Conservation (phyloP, 306 rosid species). For the Sicyos edulis region DNA sequence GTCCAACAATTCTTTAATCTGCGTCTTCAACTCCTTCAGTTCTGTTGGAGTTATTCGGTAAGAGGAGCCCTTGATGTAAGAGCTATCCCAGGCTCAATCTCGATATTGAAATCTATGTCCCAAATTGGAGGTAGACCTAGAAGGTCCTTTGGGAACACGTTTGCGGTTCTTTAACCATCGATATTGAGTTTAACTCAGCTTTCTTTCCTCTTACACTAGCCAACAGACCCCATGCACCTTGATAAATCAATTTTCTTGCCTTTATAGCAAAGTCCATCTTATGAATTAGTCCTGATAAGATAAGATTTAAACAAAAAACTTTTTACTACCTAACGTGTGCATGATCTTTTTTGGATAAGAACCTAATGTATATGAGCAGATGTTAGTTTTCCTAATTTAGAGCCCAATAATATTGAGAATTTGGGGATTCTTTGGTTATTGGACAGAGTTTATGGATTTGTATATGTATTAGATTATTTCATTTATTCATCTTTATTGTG, state of each 20-base stretch:
- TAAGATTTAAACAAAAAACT: neutral
- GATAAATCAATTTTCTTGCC: too few relatives aligned
- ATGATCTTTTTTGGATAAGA: neutral
- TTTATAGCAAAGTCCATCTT: neutral
- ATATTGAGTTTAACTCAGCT: too few relatives aligned
- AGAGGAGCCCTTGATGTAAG: neutral
- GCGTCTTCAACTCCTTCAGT: too few relatives aligned
- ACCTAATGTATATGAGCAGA: neutral
- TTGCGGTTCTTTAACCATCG: too few relatives aligned
- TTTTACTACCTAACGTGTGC: neutral
- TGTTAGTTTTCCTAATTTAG: constrained; percentile 13
- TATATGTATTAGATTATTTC: neutral
- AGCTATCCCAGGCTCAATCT: too few relatives aligned
- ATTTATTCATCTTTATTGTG: constrained; percentile 6
- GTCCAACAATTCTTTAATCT: too few relatives aligned
- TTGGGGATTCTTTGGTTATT: neutral
- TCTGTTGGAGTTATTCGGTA: too few relatives aligned
- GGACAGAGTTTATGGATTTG: neutral
- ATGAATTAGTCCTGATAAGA: neutral
- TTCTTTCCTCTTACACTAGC: too few relatives aligned
- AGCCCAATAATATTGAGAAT: neutral
- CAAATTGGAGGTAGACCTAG: too few relatives aligned
- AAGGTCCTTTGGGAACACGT: too few relatives aligned
- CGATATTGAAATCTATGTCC: too few relatives aligned
- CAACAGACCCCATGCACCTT: too few relatives aligned